Evolutionary conservation across 164 flowering plant genomes (phyloP).

Genomic region (Macadamia tetraphylla): DNA sequence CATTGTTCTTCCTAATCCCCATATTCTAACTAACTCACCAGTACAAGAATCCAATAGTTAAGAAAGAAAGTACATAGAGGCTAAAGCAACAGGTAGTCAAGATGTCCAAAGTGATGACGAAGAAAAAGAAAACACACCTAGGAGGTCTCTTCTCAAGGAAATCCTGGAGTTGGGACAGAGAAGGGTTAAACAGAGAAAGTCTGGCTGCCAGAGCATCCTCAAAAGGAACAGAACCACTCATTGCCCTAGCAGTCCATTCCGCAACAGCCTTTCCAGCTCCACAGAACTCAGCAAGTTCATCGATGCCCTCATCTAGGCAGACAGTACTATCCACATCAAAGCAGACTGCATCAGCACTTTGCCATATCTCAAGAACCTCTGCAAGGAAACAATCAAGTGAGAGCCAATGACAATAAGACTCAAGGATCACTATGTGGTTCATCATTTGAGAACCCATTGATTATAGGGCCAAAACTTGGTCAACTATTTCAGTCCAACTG

Average conservation of each 20-base stretch:
- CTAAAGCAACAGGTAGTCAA: not conserved
- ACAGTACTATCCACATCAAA: conserved; percentile 99
- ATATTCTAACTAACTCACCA: too few species aligned
- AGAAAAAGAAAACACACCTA: conserved; percentile 34
- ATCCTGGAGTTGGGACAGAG: conserved; percentile 66
- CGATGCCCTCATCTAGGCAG: conserved; percentile 94
- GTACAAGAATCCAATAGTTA: too few species aligned
- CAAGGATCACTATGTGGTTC: not conserved
- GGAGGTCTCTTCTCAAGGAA: conserved; percentile 85
- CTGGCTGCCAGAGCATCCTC: conserved; percentile 96
- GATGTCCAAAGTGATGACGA: not conserved
- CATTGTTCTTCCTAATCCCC: too few species aligned
- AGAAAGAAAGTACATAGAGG: not conserved
- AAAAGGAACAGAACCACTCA: conserved; percentile 94
- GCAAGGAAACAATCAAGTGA: not conserved
- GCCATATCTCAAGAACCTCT: conserved; percentile 76
- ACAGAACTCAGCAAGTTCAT: conserved; percentile 97
- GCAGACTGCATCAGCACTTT: conserved; percentile 77
- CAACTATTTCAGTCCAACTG: not conserved
- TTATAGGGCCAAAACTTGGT: not conserved
- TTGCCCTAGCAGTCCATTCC: conserved; percentile 98
- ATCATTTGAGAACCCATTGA: not conserved
- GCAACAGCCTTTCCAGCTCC: conserved; percentile 99
- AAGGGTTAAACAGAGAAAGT: conserved; percentile 79
- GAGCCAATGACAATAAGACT: not conserved